phyloP scores from a whole-genome alignment of 2,329 filamentous ascomycete genomes.

The Aschersonia sp. region DNA sequence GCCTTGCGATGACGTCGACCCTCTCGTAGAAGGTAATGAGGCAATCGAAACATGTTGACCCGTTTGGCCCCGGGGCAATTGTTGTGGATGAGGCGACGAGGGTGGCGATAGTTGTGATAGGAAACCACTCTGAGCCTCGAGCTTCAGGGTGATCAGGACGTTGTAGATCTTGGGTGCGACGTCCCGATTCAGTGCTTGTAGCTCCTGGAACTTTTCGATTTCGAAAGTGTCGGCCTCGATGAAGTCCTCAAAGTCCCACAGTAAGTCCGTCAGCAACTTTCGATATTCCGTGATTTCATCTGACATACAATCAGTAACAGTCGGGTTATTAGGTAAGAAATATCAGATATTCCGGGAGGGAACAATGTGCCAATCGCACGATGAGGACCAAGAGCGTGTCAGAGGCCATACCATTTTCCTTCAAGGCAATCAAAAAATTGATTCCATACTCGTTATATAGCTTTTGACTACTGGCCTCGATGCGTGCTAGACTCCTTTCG shows the following conservation, averaged over 20 bases:
- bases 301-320: constrained; percentile 8
- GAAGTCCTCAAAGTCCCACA: constrained; percentile 45
- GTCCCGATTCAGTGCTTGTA: constrained; percentile 32
- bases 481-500: constrained; percentile 31
- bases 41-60: background rate
- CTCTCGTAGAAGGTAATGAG: background rate
- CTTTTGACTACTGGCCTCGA: constrained; percentile 36
- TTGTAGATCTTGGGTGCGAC: constrained; percentile 34
- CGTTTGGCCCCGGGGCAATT: constrained; percentile 4
- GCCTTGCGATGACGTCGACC: constrained; percentile 1
- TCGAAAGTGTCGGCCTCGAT: constrained; percentile 35
- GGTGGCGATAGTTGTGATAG: constrained; percentile 14
- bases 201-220: constrained; percentile 30
- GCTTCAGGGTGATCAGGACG: constrained; percentile 38
- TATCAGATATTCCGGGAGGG: too few relatives aligned
- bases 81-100: constrained; percentile 7
- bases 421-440: constrained; percentile 35
- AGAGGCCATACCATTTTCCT: constrained; percentile 32
- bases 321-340: too few relatives aligned
- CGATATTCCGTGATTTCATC: constrained; percentile 35
- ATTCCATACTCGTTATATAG: constrained; percentile 31
- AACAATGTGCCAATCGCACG: too few relatives aligned
- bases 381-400: too few relatives aligned
- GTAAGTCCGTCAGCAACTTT: constrained; percentile 29
- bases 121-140: constrained; percentile 19